phyloP scores from a whole-genome alignment of 192 early-diverging fungal genomes.

The Gonapodya prolifera region DNA sequence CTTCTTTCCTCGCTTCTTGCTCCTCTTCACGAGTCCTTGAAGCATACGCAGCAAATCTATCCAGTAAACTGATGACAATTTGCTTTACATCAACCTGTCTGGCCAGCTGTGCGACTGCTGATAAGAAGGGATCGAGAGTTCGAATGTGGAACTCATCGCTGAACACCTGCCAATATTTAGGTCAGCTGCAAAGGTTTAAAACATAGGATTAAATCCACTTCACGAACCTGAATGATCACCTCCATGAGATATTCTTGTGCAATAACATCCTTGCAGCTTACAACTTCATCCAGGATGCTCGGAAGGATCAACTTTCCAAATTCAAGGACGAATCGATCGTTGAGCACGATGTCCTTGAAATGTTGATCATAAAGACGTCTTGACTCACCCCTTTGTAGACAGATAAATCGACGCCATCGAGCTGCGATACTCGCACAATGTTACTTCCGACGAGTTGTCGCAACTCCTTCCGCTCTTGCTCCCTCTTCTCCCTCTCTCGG shows the following conservation, averaged over 20 bases:
- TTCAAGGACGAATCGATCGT: not conserved
- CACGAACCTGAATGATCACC: conserved; percentile 84
- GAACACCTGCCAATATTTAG: conserved; percentile 70
- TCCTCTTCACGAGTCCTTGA: conserved; percentile 32
- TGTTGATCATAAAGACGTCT: conserved; percentile 19
- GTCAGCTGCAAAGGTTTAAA: not conserved
- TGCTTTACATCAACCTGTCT: conserved; percentile 92
- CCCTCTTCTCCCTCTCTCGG: conserved; percentile 88
- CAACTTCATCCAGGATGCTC: conserved; percentile 86
- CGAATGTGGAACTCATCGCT: conserved; percentile 93
- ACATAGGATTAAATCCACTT: not conserved
- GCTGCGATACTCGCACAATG: conserved; percentile 81
- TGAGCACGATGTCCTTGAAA: not conserved
- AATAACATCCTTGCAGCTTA: conserved; percentile 91
- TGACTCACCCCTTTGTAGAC: conserved; percentile 73
- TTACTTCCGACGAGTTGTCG: conserved; percentile 94
- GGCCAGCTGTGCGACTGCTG: conserved; percentile 79
- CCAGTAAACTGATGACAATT: conserved; percentile 90
- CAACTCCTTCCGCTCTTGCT: too few relatives aligned
- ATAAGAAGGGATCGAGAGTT: conserved; percentile 76
- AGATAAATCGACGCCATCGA: conserved; percentile 72
- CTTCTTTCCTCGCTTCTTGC: conserved; percentile 13
- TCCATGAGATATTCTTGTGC: conserved; percentile 99
- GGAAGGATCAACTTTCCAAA: conserved; percentile 61
- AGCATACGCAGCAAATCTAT: conserved; percentile 86